Conservation (phyloP, 805 yeast species). For the Wickerhamia fluorescens region DNA sequence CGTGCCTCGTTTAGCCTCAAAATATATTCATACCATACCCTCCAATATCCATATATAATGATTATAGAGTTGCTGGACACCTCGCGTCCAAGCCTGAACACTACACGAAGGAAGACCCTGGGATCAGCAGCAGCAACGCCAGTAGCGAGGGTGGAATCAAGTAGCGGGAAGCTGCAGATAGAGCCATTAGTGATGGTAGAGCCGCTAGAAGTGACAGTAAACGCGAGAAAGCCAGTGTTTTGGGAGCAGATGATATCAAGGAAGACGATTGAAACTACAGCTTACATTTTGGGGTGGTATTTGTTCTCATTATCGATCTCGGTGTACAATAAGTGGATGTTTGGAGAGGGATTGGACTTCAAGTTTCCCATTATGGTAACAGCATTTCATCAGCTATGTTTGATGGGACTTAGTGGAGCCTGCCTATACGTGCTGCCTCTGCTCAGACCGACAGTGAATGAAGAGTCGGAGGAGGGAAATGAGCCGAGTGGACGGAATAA, state of each 20-base stretch:
- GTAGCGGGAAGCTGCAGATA: no score
- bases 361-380: constrained; percentile 83
- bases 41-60: no score
- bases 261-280: constrained; percentile 13
- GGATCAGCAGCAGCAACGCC: no score
- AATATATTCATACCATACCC: no score
- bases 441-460: constrained; percentile 34
- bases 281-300: constrained; percentile 58
- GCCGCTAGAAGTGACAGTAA: constrained; percentile 1
- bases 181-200: neutral
- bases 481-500: no score
- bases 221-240: no score
- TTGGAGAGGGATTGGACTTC: constrained; percentile 68
- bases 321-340: constrained; percentile 96
- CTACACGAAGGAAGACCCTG: no score
- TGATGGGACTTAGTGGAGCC: constrained; percentile 46
- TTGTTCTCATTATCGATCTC: constrained; percentile 61
- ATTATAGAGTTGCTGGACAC: no score
- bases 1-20: no score
- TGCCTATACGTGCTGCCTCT: constrained; percentile 41
- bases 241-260: no score
- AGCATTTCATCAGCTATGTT: constrained; percentile 71
- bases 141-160: no score
- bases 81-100: no score
- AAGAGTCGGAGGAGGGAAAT: constrained; percentile 1